phyloP scores from a whole-genome alignment of 768 basidiomycete species.

The Termitomyces sp. region DNA sequence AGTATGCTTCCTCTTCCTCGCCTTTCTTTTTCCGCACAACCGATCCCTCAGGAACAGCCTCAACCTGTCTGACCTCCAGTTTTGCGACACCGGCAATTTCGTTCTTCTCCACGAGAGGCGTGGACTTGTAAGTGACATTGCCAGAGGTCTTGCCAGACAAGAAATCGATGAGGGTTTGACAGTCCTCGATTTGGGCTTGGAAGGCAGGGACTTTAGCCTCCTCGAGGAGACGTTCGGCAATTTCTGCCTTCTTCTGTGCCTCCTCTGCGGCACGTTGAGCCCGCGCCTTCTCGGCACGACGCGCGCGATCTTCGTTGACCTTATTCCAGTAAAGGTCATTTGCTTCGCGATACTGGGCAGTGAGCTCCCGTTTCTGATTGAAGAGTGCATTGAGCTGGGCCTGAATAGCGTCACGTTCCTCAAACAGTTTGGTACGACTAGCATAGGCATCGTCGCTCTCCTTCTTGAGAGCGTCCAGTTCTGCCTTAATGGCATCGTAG shows the following conservation, averaged over 20 bases:
- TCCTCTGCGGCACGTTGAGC: constrained; percentile 77
- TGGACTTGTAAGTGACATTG: constrained; percentile 39
- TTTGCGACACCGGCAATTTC: constrained; percentile 68
- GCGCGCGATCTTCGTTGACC: constrained; percentile 83
- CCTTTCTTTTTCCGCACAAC: constrained; percentile 90
- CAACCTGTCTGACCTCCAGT: constrained; percentile 84
- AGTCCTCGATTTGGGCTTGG: constrained; percentile 93
- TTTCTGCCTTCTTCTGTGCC: constrained; percentile 73
- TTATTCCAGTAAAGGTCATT: constrained; percentile 83
- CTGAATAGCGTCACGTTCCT: constrained; percentile 78
- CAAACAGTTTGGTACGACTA: constrained; percentile 75
- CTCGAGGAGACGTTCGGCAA: constrained; percentile 77
- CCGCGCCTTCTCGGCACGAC: constrained; percentile 74
- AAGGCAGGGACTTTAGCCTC: constrained; percentile 90
- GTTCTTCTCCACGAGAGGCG: constrained; percentile 32
- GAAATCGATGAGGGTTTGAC: constrained; percentile 85
- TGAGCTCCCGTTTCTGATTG: constrained; percentile 72
- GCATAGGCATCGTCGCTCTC: constrained; percentile 84
- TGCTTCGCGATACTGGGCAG: constrained; percentile 69
- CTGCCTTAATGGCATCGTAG: constrained; percentile 77
- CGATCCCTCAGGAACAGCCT: constrained; percentile 62
- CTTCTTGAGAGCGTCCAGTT: constrained; percentile 84
- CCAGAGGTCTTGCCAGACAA: constrained; percentile 66
- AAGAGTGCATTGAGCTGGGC: constrained; percentile 67
- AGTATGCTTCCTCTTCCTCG: constrained; percentile 79